phyloP scores from a whole-genome alignment of 2,329 filamentous ascomycete genomes.

The Pseudogymnoascus sp. region DNA sequence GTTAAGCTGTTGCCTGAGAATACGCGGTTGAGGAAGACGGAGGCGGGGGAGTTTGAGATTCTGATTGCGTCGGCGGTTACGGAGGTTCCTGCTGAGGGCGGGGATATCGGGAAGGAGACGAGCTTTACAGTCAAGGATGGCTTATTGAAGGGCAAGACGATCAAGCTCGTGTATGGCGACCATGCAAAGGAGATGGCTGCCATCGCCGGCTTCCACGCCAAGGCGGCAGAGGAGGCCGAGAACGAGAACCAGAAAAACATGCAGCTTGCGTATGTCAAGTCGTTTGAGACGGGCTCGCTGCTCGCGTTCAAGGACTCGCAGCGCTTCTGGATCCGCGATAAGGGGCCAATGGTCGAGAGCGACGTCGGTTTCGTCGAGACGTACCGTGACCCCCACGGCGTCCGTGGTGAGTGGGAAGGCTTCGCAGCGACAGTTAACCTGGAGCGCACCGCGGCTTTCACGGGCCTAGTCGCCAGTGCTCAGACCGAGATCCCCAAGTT shows the following conservation, averaged over 20 bases:
- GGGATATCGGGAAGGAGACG: slow-evolving; percentile 61
- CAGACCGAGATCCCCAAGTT: slow-evolving; percentile 79
- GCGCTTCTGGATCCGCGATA: slow-evolving; percentile 74
- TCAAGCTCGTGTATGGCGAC: slow-evolving; percentile 70
- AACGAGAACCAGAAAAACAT: slow-evolving; percentile 70
- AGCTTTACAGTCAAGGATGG: slow-evolving; percentile 55
- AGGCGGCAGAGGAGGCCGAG: slow-evolving; percentile 60
- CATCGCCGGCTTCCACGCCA: slow-evolving; percentile 59
- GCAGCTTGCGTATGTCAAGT: slow-evolving; percentile 66
- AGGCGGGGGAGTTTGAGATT: slow-evolving; percentile 60
- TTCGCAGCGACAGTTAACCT: slow-evolving; percentile 82
- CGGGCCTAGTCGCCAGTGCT: slow-evolving; percentile 73
- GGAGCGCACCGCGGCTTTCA: slow-evolving; percentile 83
- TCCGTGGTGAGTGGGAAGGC: slow-evolving; percentile 78
- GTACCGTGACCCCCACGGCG: slow-evolving; percentile 74
- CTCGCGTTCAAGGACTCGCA: slow-evolving; percentile 75
- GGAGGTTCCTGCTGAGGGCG: slow-evolving; percentile 51
- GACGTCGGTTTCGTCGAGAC: slow-evolving; percentile 83
- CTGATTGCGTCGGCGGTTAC: slow-evolving; percentile 64
- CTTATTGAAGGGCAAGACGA: slow-evolving; percentile 55
- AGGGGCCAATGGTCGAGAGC: slow-evolving; percentile 70
- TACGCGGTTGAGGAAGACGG: slow-evolving; percentile 63
- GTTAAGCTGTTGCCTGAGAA: slow-evolving; percentile 70
- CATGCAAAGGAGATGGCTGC: slow-evolving; percentile 63
- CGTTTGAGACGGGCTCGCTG: slow-evolving; percentile 67